Evolutionary conservation across 1,284 basidiomycete species (phyloP).

Genomic region (Boletus smithii): DNA sequence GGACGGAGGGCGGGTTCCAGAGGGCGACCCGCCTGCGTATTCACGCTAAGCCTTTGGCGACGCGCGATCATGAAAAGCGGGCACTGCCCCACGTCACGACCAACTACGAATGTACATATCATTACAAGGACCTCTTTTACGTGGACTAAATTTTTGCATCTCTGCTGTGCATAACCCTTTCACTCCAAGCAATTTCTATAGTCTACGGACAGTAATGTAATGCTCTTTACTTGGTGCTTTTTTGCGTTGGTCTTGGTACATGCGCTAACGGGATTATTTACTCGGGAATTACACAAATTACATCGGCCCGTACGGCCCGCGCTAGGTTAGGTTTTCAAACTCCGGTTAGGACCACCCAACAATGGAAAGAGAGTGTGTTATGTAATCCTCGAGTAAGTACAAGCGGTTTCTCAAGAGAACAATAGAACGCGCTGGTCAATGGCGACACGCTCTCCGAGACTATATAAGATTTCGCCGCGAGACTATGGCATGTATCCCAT

Average conservation of each 20-base stretch:
- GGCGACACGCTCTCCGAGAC: slow-evolving; percentile 6
- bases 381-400: slow-evolving; percentile 11
- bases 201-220: slow-evolving; percentile 15
- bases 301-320: no score
- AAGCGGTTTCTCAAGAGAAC: slow-evolving; percentile 24
- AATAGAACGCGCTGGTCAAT: slow-evolving; percentile 28
- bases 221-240: slow-evolving; percentile 4
- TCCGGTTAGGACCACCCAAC: slow-evolving; percentile 1
- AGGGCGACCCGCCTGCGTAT: slow-evolving; percentile 24
- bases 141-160: slow-evolving; percentile 16
- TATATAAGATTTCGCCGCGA: slow-evolving; percentile 23
- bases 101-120: slow-evolving; percentile 12
- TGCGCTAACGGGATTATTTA: slow-evolving; percentile 4
- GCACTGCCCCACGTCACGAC: slow-evolving; percentile 13
- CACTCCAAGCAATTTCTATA: slow-evolving; percentile 10
- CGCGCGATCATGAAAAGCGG: slow-evolving; percentile 6
- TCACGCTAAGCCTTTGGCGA: slow-evolving; percentile 14
- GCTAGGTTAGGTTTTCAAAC: background rate
- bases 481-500: slow-evolving; percentile 5
- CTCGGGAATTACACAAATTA: no score
- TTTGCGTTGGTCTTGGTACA: slow-evolving; percentile 7
- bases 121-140: slow-evolving; percentile 16
- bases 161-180: slow-evolving; percentile 8
- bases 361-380: slow-evolving; percentile 22
- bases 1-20: slow-evolving; percentile 23